Percentiles rank a stretch among this genome's conserved stretches.
Evolutionary conservation across 768 basidiomycete genomes (phyloP).

Genomic region (Psilocybe cyanescens): DNA sequence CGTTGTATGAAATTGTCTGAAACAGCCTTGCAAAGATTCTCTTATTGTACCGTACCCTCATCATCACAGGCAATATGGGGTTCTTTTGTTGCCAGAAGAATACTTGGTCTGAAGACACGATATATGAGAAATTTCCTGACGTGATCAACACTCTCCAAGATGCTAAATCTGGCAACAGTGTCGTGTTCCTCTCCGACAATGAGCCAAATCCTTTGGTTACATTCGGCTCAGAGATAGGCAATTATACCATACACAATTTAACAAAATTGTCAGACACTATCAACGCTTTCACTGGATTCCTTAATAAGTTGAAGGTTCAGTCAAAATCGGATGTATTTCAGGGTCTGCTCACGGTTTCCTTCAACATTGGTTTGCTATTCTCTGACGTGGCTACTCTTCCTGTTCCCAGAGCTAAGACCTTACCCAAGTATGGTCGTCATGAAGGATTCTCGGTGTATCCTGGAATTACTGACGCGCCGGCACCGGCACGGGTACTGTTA

Average conservation of each 20-base stretch:
- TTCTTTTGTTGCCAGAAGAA: conserved; percentile 1
- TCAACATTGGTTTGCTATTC: not conserved
- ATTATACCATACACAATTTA: not conserved
- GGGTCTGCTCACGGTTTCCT: not conserved
- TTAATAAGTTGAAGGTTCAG: not conserved
- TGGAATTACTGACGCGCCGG: too few species aligned
- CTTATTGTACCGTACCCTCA: not conserved
- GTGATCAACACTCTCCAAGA: not conserved
- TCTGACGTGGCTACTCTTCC: not conserved
- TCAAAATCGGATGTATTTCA: not conserved
- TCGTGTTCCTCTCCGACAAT: not conserved
- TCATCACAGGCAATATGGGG: not conserved
- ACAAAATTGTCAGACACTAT: not conserved
- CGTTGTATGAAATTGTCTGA: too few species aligned
- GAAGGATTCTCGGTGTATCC: not conserved
- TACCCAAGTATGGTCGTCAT: not conserved
- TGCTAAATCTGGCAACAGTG: not conserved
- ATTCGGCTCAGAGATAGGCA: not conserved
- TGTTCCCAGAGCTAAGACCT: not conserved
- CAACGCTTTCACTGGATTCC: not conserved
- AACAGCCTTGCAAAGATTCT: too few species aligned
- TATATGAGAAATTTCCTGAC: conserved; percentile 1
- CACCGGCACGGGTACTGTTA: too few species aligned
- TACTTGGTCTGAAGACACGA: conserved; percentile 1
- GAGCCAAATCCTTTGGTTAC: not conserved